phyloP scores from a whole-genome alignment of 306 rosid species.

The Cucurbita argyrosperma region DNA sequence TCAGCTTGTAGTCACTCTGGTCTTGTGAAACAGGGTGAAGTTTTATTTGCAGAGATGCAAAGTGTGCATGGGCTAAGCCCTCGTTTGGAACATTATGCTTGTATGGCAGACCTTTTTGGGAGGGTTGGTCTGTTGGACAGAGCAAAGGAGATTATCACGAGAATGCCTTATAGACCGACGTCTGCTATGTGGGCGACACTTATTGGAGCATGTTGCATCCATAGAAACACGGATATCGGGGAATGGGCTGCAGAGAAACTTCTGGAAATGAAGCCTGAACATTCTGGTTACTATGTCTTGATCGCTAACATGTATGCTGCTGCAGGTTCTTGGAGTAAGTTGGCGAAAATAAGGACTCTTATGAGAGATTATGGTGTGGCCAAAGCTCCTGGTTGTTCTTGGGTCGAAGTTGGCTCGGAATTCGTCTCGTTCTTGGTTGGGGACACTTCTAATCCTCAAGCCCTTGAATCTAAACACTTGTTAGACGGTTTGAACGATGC shows the following conservation, averaged over 20 bases:
- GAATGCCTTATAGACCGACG: conserved; percentile 78
- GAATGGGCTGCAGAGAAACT: conserved; percentile 86
- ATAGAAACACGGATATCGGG: conserved; percentile 47
- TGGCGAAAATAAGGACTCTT: conserved; percentile 56
- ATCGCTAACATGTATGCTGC: conserved; percentile 89
- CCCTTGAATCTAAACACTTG: conserved; percentile 30
- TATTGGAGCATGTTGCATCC: conserved; percentile 60
- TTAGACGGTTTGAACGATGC: conserved; percentile 50
- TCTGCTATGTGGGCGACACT: conserved; percentile 87
- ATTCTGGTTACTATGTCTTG: conserved; percentile 73
- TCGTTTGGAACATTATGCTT: conserved; percentile 53
- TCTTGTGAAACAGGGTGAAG: conserved; percentile 44
- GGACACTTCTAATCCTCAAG: conserved; percentile 43
- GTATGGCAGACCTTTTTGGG: conserved; percentile 80
- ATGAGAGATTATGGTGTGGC: conserved; percentile 72
- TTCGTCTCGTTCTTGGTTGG: conserved; percentile 48
- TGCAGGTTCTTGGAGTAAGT: conserved; percentile 59
- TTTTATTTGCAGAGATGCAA: conserved; percentile 43
- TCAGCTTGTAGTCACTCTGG: conserved; percentile 88
- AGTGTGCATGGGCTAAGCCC: conserved; percentile 38
- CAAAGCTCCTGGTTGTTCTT: conserved; percentile 66
- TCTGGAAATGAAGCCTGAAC: conserved; percentile 52
- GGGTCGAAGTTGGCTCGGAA: conserved; percentile 55
- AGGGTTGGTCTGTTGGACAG: conserved; percentile 67
- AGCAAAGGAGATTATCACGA: conserved; percentile 44